These are phyloP conservation scores for Neobulgaria alba DNA, from an alignment of 2,329 filamentous ascomycete genomes.

Conservation along the genomic window DNA sequence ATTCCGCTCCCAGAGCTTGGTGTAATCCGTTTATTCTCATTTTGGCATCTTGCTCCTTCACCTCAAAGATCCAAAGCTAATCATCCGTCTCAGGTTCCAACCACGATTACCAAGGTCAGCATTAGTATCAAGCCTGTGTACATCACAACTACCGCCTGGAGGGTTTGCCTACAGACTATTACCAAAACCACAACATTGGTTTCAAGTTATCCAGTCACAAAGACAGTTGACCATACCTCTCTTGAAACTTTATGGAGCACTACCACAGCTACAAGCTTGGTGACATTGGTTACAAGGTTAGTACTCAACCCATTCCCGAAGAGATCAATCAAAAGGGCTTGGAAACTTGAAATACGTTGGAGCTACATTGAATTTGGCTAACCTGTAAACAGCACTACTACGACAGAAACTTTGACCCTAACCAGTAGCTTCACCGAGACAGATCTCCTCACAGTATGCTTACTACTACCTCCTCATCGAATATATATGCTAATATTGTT, in stretches of 20 bases:
- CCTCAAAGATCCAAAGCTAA: neutral
- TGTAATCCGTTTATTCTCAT: neutral
- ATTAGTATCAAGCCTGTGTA: neutral
- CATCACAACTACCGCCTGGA: neutral
- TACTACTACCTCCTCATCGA: no score
- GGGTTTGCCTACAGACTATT: neutral
- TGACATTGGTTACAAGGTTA: neutral
- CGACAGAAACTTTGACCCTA: no score
- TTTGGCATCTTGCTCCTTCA: neutral
- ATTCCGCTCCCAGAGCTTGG: no score
- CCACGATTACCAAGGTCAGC: neutral
- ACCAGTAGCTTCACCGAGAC: no score
- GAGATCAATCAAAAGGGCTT: no score
- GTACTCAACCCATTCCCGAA: no score
- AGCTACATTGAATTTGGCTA: no score
- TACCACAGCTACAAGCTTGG: neutral
- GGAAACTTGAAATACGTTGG: no score
- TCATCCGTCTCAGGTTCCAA: neutral
- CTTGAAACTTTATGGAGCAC: neutral
- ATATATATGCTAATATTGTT: no score
- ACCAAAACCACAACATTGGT: neutral
- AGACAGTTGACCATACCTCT: slow-evolving; percentile 2
- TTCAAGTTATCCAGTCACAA: neutral
- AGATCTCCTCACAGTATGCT: no score
- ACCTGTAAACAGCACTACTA: no score